A percentile compares a stretch with the other conserved stretches of the same genome.
These are phyloP conservation scores for Mikania micrantha DNA, from an alignment of 129 eudicot species.

Conservation along the genomic window DNA sequence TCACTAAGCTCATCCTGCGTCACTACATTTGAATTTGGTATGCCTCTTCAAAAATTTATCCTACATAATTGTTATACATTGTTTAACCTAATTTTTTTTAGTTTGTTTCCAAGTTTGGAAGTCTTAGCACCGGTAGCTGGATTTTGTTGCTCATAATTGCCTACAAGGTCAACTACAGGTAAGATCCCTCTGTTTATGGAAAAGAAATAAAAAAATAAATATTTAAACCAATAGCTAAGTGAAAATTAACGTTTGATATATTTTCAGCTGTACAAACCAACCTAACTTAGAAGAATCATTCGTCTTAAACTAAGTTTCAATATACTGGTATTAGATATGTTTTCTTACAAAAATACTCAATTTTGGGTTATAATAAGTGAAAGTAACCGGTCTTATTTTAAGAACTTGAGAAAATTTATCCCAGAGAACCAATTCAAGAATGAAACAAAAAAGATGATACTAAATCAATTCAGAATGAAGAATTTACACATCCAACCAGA, in stretches of 20 bases:
- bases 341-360: neutral
- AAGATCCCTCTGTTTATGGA: slow-evolving; percentile 74
- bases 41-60: too few species aligned
- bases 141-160: too few species aligned
- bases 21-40: too few species aligned
- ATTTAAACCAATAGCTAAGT: neutral
- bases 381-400: neutral
- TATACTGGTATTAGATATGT: neutral
- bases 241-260: neutral
- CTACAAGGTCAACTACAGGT: slow-evolving; percentile 81
- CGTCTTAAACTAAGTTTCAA: neutral
- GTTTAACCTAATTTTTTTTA: too few species aligned
- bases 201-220: neutral
- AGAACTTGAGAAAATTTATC: too few species aligned
- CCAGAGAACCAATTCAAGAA: neutral
- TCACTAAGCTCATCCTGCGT: too few species aligned
- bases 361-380: neutral
- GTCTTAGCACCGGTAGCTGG: too few species aligned
- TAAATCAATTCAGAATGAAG: neutral
- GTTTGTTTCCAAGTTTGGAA: too few species aligned
- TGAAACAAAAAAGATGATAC: neutral
- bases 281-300: neutral
- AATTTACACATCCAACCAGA: neutral
- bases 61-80: too few species aligned
- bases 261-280: neutral